Conservation (phyloP, 371 early-diverging fungal genomes). For the Mortierella sp. region DNA sequence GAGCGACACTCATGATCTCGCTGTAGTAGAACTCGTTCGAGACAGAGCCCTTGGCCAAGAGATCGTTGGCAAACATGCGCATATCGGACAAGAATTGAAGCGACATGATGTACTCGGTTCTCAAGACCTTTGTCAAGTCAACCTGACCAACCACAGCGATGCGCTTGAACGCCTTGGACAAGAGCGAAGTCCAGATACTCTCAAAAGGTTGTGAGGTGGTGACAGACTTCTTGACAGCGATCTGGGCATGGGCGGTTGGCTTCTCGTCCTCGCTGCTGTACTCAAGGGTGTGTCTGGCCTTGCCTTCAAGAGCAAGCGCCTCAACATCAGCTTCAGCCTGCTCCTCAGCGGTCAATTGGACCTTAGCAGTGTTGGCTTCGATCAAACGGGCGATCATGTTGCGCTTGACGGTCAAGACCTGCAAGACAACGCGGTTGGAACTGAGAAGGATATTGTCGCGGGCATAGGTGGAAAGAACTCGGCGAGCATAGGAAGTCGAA, state of each 20-base stretch:
- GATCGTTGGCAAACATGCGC: slow-evolving; percentile 63
- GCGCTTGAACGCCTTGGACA: slow-evolving; percentile 45
- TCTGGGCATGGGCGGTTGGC: slow-evolving; percentile 2
- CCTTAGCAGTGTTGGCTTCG: slow-evolving; percentile 17
- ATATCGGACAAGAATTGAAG: slow-evolving; percentile 73
- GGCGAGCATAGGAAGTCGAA: slow-evolving; percentile 62
- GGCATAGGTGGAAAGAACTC: slow-evolving; percentile 65
- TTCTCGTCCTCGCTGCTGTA: slow-evolving; percentile 38
- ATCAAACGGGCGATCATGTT: slow-evolving; percentile 68
- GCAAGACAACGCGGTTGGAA: slow-evolving; percentile 67
- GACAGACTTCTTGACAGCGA: background rate
- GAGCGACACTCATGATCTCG: slow-evolving; percentile 74
- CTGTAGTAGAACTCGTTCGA: slow-evolving; percentile 71
- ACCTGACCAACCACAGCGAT: slow-evolving; percentile 4
- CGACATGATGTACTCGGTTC: slow-evolving; percentile 70
- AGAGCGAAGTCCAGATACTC: slow-evolving; percentile 61
- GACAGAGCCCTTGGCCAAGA: slow-evolving; percentile 62
- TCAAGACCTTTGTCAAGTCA: slow-evolving; percentile 62
- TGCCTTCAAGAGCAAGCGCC: background rate
- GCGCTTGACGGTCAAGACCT: slow-evolving; percentile 68
- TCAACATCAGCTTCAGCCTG: slow-evolving; percentile 2
- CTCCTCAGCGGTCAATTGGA: background rate
- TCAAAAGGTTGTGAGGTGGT: slow-evolving; percentile 45
- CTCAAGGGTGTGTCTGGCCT: slow-evolving; percentile 15
- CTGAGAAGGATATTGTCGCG: slow-evolving; percentile 64